Evolutionary conservation across 345 rosid genomes (phyloP), one percentile per base, ranked within the genome.

Genomic region (Draba incana): DNA sequence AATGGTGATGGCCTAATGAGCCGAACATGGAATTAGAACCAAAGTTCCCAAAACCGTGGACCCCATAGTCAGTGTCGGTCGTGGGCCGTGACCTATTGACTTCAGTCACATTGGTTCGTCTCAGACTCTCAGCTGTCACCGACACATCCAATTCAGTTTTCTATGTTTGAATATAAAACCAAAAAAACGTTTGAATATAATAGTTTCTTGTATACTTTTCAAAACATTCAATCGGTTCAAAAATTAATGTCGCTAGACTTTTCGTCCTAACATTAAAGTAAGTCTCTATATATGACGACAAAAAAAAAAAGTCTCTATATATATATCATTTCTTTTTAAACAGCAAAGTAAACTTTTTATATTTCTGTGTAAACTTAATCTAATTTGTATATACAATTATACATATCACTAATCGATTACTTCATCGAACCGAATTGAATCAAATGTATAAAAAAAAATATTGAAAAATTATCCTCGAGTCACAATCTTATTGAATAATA

Each of bases 41-140:
- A 57, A 57, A 41, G 61, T 57, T 66, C 39, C 15, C 23, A 59
- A 62, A 33, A 43, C 15, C 11, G 25, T 44, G 57, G 77, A 51
- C 46, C 77, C 77, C 24, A 59, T 41, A 11, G 54, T 15, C 62
- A n/a, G 68, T 60, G 72, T 66, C 72, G 72, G 72, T 52, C 62
- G 54, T 38, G 48, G 54, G 47, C 55, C 48, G 59, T 65, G 60
- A 58, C 48, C 14, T 71, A 46, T 71, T 42, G 62, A 61, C 68
- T 61, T 51, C 28, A 9, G 25, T 70, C 59, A 50, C 53, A 33
- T 37, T 51, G 49, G 46, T 43, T 65, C 70, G 35, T 41, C 39
- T 48, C 43, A 10, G 38, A 10, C 42, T 47, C 48, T 64, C 38
- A 38, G 6, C 31, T 10, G 14, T 47, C 72, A 66, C 67, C 72